Evolutionary conservation across 352 stramenopile genomes (phyloP).

Genomic region (Globisporangium megalacanthum): DNA sequence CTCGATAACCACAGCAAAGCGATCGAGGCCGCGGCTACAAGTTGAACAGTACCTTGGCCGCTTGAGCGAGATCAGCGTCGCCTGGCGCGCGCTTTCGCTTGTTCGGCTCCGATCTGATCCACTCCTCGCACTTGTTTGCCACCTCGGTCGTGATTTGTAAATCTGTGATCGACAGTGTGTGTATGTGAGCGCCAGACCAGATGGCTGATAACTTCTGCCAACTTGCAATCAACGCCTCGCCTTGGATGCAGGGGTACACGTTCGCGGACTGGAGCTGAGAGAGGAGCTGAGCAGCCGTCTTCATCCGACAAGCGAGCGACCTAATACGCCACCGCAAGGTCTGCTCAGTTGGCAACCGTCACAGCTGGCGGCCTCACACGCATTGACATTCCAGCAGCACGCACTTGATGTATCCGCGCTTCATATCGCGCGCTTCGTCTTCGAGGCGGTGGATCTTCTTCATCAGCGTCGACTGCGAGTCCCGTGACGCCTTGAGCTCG

Average conservation of each 20-base stretch:
- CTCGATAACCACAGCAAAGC: not conserved
- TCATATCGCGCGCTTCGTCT: constrained; percentile 25
- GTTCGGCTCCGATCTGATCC: constrained; percentile 23
- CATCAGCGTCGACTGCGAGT: constrained; percentile 35
- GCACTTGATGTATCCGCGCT: constrained; percentile 58
- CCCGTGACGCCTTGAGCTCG: constrained; percentile 37
- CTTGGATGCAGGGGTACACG: constrained; percentile 12
- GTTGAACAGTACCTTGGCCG: not conserved
- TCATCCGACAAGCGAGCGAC: constrained; percentile 50
- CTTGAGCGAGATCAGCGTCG: not conserved
- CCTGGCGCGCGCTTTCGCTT: constrained; percentile 32
- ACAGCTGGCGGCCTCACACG: not conserved
- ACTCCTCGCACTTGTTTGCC: constrained; percentile 21
- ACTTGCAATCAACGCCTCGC: not conserved
- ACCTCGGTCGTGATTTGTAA: constrained; percentile 14
- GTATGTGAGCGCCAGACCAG: not conserved
- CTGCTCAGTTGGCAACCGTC: not conserved
- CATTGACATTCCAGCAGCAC: not conserved
- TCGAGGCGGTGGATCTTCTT: constrained; percentile 45
- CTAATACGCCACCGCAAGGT: constrained; percentile 13
- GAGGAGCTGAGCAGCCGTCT: constrained; percentile 45
- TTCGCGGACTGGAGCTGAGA: constrained; percentile 30
- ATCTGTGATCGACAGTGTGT: not conserved
- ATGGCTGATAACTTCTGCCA: not conserved
- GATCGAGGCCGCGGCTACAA: not conserved